Conservation (phyloP, 108 stramenopile species). For the Nitzschia palea region DNA sequence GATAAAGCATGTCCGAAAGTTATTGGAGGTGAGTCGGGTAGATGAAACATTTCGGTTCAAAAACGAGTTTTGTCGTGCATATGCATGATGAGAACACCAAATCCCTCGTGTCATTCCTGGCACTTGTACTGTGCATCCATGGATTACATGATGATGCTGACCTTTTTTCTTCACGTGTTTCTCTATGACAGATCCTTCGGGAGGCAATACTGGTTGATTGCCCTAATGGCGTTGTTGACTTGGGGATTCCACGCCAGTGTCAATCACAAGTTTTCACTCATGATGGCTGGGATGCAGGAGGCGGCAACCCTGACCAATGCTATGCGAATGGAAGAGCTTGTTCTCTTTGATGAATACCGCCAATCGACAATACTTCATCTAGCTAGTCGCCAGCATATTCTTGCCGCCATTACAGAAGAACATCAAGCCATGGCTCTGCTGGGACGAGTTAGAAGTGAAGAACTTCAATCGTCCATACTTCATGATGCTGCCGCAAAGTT, state of each 20-base stretch:
- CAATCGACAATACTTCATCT: conserved; percentile 6
- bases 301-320: conserved; percentile 1
- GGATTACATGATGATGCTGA: not conserved
- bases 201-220: not conserved
- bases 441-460: not conserved
- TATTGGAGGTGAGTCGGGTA: conserved; percentile 3
- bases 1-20: not conserved
- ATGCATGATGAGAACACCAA: too few relatives aligned
- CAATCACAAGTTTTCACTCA: conserved; percentile 14
- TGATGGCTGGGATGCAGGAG: conserved; percentile 13
- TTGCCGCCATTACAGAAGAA: not conserved
- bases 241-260: conserved; percentile 24
- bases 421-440: not conserved
- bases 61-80: too few relatives aligned
- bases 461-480: not conserved
- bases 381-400: conserved; percentile 7
- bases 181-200: not conserved
- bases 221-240: not conserved
- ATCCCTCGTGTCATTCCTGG: too few relatives aligned
- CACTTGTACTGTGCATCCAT: not conserved
- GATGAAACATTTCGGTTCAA: too few relatives aligned
- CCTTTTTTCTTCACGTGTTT: not conserved
- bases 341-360: not conserved
- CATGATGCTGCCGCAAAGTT: not conserved
- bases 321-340: conserved; percentile 19